These are phyloP conservation scores for Morella rubra DNA, from an alignment of 306 rosid species.

Conservation along the genomic window DNA sequence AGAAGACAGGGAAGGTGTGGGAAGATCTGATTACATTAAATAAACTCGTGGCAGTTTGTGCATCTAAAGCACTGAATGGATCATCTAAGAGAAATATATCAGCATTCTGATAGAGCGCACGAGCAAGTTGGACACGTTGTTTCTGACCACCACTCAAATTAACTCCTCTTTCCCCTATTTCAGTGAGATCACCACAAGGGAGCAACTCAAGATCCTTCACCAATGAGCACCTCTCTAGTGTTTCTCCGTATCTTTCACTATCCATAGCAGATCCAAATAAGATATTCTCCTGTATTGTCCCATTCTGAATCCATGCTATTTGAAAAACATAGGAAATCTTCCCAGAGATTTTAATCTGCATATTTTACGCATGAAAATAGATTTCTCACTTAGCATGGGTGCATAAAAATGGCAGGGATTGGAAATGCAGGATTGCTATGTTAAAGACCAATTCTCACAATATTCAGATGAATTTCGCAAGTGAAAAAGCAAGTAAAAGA, in stretches of 20 bases:
- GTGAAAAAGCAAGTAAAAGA: not conserved
- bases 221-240: slow-evolving; percentile 45
- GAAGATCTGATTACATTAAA: slow-evolving; percentile 40
- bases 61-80: slow-evolving; percentile 76
- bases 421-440: too few species aligned
- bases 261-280: slow-evolving; percentile 53
- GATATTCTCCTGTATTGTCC: slow-evolving; percentile 51
- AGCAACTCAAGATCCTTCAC: slow-evolving; percentile 56
- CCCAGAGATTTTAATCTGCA: slow-evolving; percentile 44
- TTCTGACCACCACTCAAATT: slow-evolving; percentile 60
- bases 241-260: slow-evolving; percentile 43
- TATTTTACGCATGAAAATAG: not conserved
- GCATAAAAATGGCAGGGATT: too few species aligned
- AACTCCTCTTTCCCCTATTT: slow-evolving; percentile 61
- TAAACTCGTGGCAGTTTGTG: slow-evolving; percentile 47
- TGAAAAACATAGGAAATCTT: slow-evolving; percentile 63
- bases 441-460: not conserved
- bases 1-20: not conserved
- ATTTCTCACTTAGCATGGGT: not conserved
- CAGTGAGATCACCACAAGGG: slow-evolving; percentile 51
- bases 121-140: slow-evolving; percentile 54
- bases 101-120: slow-evolving; percentile 53
- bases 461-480: not conserved
- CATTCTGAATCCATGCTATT: slow-evolving; percentile 60
- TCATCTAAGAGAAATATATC: slow-evolving; percentile 58